A percentile compares a stretch with the other conserved stretches of the same genome.
Conservation (phyloP, 2,329 filamentous ascomycete species). For the Xylaria sp. region DNA sequence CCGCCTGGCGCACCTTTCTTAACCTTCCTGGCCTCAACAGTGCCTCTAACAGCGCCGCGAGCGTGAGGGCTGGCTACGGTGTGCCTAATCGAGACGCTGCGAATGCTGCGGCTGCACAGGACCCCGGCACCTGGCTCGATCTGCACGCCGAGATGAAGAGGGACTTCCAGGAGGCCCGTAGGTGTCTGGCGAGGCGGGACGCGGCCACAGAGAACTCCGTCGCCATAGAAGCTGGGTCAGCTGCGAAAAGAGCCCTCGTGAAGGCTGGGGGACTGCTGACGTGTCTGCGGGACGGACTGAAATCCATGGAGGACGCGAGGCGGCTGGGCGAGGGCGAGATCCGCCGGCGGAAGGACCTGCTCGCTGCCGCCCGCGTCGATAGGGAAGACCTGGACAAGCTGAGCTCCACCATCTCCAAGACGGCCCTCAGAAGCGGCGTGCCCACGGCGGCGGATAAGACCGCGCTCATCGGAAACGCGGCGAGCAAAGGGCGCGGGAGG, state of each 20-base stretch:
- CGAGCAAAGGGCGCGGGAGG: slow-evolving; percentile 63
- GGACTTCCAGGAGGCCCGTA: slow-evolving; percentile 73
- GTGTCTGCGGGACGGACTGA: slow-evolving; percentile 73
- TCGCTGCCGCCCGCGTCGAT: slow-evolving; percentile 77
- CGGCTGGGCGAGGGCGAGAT: slow-evolving; percentile 79
- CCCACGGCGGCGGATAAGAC: slow-evolving; percentile 62
- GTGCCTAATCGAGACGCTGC: slow-evolving; percentile 50
- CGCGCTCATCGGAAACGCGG: slow-evolving; percentile 58
- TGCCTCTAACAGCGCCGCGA: slow-evolving; percentile 60
- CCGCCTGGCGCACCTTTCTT: slow-evolving; percentile 78
- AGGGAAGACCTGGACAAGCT: slow-evolving; percentile 80
- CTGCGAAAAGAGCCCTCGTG: slow-evolving; percentile 79
- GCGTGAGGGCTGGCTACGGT: slow-evolving; percentile 57
- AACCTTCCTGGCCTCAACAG: slow-evolving; percentile 69
- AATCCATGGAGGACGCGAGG: slow-evolving; percentile 63
- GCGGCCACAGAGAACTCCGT: slow-evolving; percentile 61
- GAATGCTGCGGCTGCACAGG: slow-evolving; percentile 59
- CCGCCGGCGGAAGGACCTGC: slow-evolving; percentile 74
- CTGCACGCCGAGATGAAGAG: slow-evolving; percentile 78
- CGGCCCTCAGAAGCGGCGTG: slow-evolving; percentile 62
- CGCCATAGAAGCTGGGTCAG: slow-evolving; percentile 72
- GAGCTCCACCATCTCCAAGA: slow-evolving; percentile 63
- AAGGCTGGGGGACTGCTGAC: slow-evolving; percentile 73
- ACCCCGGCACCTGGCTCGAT: slow-evolving; percentile 80
- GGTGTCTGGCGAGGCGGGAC: slow-evolving; percentile 75